phyloP scores from a whole-genome alignment of 139 green algal species.

The Chlorella ohadii region DNA sequence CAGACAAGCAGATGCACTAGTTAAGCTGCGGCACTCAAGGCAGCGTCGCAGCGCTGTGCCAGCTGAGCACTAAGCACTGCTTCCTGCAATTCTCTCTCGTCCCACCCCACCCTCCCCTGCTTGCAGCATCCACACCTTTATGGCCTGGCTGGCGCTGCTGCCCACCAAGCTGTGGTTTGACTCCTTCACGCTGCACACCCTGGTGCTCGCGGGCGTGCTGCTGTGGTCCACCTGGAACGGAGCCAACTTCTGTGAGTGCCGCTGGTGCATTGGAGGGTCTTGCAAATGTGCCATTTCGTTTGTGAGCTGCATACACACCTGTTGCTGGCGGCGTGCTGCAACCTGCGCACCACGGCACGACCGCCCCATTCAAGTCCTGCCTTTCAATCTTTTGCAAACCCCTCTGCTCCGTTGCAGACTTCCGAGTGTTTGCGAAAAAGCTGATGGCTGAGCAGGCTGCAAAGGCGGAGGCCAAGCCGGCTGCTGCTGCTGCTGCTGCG shows the following conservation, averaged over 20 bases:
- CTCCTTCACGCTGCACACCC: constrained; percentile 62
- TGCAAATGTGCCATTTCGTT: too few species aligned
- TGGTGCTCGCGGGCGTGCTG: constrained; percentile 51
- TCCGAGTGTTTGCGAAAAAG: constrained; percentile 43
- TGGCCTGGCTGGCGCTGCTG: constrained; percentile 33
- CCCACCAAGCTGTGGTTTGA: constrained; percentile 48
- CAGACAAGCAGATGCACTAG: too few species aligned
- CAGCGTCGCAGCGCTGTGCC: too few species aligned
- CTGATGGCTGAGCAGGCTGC: constrained; percentile 22
- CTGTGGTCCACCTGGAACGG: constrained; percentile 66
- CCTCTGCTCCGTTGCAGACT: neutral
- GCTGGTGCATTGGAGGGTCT: constrained; percentile 25
- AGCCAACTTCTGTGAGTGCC: constrained; percentile 63
- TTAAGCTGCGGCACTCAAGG: too few species aligned
- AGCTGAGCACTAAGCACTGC: too few species aligned
- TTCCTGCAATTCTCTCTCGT: too few species aligned
- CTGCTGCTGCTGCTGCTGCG: neutral
- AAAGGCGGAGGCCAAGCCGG: neutral
- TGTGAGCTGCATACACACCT: too few species aligned
- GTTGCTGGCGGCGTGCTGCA: neutral
- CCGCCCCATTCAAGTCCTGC: too few species aligned
- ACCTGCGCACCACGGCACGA: too few species aligned
- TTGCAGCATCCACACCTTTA: constrained; percentile 31
- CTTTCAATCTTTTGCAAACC: neutral
- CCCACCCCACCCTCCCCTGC: too few species aligned